Percentiles rank a stretch among this genome's conserved stretches.
Evolutionary conservation across 345 rosid species (phyloP).

Genomic region (Linum usitatissimum): DNA sequence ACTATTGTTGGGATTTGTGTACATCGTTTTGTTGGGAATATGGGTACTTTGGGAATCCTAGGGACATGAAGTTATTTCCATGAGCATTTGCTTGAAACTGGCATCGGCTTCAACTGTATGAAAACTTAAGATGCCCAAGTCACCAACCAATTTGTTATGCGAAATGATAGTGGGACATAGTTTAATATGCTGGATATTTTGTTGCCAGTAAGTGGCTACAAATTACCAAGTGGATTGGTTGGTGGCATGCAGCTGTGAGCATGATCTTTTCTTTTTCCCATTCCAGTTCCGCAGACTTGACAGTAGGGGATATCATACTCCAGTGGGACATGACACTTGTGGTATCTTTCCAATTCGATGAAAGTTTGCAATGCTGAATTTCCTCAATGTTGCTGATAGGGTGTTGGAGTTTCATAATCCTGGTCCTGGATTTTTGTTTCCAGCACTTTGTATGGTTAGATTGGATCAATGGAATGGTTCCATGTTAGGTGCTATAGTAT

Average conservation of each 20-base stretch:
- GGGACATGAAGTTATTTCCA: conserved; percentile 5
- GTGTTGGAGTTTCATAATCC: conserved; percentile 12
- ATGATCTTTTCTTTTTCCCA: conserved; percentile 10
- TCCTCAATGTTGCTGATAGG: conserved; percentile 8
- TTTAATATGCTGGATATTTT: conserved; percentile 2
- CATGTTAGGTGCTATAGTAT: no score
- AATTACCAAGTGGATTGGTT: neutral
- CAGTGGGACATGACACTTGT: conserved; percentile 9
- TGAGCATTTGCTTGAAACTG: conserved; percentile 14
- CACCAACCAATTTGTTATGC: neutral
- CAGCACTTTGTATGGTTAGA: neutral
- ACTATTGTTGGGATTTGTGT: conserved; percentile 14
- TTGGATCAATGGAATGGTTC: neutral
- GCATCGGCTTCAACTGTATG: conserved; percentile 11
- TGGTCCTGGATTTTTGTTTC: conserved; percentile 10
- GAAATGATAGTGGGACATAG: conserved; percentile 4
- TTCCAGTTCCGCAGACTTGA: no score
- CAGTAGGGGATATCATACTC: neutral
- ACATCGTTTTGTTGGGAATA: conserved; percentile 18
- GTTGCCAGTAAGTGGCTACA: conserved; percentile 6
- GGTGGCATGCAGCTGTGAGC: conserved; percentile 4
- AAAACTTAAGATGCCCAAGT: neutral
- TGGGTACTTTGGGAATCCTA: neutral
- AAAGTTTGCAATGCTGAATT: conserved; percentile 9
- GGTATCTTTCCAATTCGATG: conserved; percentile 9